Evolutionary conservation across 2,329 filamentous ascomycete species (phyloP), one percentile per base, ranked within the genome.

Genomic region (Lachnellula subtilissima): DNA sequence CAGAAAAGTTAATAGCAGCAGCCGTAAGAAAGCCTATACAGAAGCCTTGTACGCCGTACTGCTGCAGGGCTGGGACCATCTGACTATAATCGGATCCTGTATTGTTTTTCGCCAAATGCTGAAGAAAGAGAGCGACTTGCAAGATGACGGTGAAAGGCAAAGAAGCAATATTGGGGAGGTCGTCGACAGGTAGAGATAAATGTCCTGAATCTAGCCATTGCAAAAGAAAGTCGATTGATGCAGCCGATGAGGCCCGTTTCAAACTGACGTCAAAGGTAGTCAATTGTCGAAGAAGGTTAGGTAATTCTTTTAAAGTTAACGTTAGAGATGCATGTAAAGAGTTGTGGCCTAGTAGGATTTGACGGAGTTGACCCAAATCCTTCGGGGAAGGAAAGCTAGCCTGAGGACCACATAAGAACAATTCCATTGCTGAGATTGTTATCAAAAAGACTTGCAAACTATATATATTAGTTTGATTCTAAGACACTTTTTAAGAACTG

Each of bases 21-120:
- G 62, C 62, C 11, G 46, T 53, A 6, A 64, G 36, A 37, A 63
- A 54, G 9, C 62, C 62, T 40, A 52, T 53, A 35, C 62, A 64
- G 36, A 63, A 63, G 2, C 62, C 62, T 54, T 64, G 62, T 12
- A 60, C 42, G 19, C 42, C 42, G 23, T 45, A 25, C 22, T 15
- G 42, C 23, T 25, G 42, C 19, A 45, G 42, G 2, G 19, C 23
- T 19, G 25, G 42, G 42, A 45, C 2, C 3, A 19, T 45, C 19
- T 45, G 42, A 7, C 17, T 25, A 12, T 45, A 25, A 23, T 45
- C 42, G 3, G 42, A 2, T 6, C 22, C 42, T 14, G 11, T 19
- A 12, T 45, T 45, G 5, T 12, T 45, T 14, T 45, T 23, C 12
- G 19, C 42, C 19, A 45, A 22, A 4, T 45, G 42, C 22, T 23